Base-by-base conservation (phyloP, 2,329 filamentous ascomycete genomes). In the Penicillium sp. region DNA sequence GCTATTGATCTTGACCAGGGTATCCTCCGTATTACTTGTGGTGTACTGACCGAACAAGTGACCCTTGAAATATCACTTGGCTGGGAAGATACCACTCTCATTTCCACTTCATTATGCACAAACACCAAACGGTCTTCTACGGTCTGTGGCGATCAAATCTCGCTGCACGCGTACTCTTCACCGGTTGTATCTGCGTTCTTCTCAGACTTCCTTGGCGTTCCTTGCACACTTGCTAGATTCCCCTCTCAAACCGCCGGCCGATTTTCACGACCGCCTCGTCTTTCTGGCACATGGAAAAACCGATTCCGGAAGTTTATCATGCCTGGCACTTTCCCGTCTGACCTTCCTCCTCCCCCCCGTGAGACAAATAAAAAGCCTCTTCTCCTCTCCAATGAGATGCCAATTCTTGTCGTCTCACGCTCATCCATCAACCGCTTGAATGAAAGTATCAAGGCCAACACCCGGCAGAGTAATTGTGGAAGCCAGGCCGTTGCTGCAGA, bases 331-430 rank as follows among this genome's bases (percentile, higher is more conserved):
- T 87, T 85, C 63, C 85, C 84, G 1, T 65, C 69, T 66, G 74
- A 76, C 63, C 61, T 71, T n/a, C 65, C 33, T 43, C 79, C 82
- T 1, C 83, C 83, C 19, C 85, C 83, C 82, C 83, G 28, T 81
- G 87, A 69, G 8, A 22, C 49, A 30, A 53, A 58, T 69, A 63
- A 60, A 16, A 70, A 66, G 49, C 72, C 87, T 3, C 93, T 98
- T 37, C 80, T 95, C 0, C 81, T 99, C 3, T 91, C 93, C 26
- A 99, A 99, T 73, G 95, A 98, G 76, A 96, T 92, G 56, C 94
- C 95, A 0, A 96, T 99, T 48, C 84, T 99, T 0, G 85, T 92
- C 51, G 89, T 98, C 58, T 92, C 91, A 22, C 84, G 87, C 57
- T 87, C 90, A 10, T 97, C 93, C 67, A 84, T 98, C 52, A 87